Evolutionary conservation across 2,329 filamentous ascomycete genomes (phyloP), one percentile per base, ranked within the genome.

Genomic region (Mariannaea sp.): DNA sequence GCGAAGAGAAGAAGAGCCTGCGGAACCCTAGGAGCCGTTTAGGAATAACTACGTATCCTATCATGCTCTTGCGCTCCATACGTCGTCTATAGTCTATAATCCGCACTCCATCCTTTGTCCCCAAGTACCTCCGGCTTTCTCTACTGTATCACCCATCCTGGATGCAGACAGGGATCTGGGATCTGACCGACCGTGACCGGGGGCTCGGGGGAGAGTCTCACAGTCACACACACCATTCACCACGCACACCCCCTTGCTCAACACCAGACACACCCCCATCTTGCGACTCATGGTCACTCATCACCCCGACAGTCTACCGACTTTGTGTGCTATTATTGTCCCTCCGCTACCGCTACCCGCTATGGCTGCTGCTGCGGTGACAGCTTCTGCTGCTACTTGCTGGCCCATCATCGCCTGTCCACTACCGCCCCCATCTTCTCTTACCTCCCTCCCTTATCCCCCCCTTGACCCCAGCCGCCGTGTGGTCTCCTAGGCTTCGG

Each of bases 281-380:
- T 36, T 36, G 33, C 30, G 38, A 35, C 19, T 45, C 41, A 52
- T 47, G 30, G 44, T 45, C 27, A 45, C 45, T 44, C 20, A 38
- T 36, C 39, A 42, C 36, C n/a, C 36, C 29, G 41, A 17, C 30
- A 24, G 13, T 45, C 45, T 43, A 32, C 30, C 39, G 29, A 33
- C 27, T 40, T n/a, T n/a, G n/a, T n/a, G 39, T 45, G 45, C 63
- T 65, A 65, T 65, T 65, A 57, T 65, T 61, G 61, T 65, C 62
- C 33, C 56, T 65, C 58, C 58, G 59, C 60, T 55, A 65, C 45
- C 51, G 51, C 51, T 53, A 49, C n/a, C 58, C 58, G 59, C 60
- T 55, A 65, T 40, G 44, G 51, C 51, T 53, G 44, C 51, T 26
- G 45, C 45, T 49, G 14, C 36, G 36, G 36, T 49, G 36, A 17